These are phyloP conservation scores for Deinandra increscens DNA, from an alignment of 129 eudicot genomes.

Conservation along the genomic window DNA sequence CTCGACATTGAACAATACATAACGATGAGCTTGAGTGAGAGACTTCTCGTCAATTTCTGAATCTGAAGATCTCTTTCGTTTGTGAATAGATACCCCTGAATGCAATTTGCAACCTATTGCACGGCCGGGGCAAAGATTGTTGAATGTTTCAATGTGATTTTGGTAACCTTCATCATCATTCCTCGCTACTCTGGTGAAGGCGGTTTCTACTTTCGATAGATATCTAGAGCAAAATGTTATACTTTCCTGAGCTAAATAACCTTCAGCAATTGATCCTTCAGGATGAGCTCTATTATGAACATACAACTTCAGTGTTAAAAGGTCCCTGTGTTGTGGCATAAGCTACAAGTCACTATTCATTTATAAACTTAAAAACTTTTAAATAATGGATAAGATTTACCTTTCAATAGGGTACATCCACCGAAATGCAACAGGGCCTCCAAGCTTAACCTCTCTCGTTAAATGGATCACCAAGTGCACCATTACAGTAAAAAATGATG, in stretches of 20 bases:
- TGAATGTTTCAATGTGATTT: conserved; percentile 2
- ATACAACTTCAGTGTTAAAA: neutral
- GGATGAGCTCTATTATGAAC: conserved; percentile 18
- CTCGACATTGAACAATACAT: neutral
- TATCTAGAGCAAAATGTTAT: conserved; percentile 16
- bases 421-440: neutral
- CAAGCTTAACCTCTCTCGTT: neutral
- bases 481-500: neutral
- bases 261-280: conserved; percentile 25
- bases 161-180: conserved; percentile 17
- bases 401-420: neutral
- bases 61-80: neutral
- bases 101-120: neutral
- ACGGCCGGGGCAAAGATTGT: neutral
- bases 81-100: neutral
- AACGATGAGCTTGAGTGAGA: neutral
- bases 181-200: conserved; percentile 1
- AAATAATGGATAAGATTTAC: neutral
- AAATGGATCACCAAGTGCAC: neutral
- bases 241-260: conserved; percentile 10
- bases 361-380: neutral
- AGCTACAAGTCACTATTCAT: neutral
- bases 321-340: neutral
- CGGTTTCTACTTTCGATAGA: neutral
- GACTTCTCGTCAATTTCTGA: neutral